Evolutionary conservation across 441 rosid species (phyloP).

Genomic region (Viola pubescens): DNA sequence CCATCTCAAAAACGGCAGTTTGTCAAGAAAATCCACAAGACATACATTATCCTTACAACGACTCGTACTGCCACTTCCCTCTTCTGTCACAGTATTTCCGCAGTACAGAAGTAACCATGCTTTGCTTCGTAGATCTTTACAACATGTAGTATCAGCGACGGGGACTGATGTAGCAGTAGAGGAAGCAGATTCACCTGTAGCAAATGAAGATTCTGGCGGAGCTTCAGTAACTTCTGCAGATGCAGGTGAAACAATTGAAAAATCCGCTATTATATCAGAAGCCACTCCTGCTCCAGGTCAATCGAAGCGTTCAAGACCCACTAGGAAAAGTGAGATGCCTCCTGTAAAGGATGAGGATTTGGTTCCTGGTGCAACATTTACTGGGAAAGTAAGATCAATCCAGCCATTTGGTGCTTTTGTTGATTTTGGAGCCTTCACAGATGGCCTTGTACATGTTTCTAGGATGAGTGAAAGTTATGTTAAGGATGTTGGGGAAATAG

Average conservation of each 20-base stretch:
- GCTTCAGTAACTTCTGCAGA: constrained; percentile 31
- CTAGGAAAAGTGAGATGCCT: constrained; percentile 81
- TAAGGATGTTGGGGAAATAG: constrained; percentile 76
- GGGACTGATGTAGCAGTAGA: constrained; percentile 67
- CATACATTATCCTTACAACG: constrained; percentile 27
- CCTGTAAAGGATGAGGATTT: constrained; percentile 54
- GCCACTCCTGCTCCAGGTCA: constrained; percentile 34
- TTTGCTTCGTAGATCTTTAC: constrained; percentile 29
- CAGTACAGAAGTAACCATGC: constrained; percentile 28
- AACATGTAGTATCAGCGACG: constrained; percentile 35
- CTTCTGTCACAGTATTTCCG: constrained; percentile 49
- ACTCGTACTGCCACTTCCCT: constrained; percentile 38
- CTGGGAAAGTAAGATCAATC: constrained; percentile 82
- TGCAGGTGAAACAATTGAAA: constrained; percentile 27
- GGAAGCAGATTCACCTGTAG: constrained; percentile 48
- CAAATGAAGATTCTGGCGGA: constrained; percentile 30
- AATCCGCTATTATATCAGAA: constrained; percentile 22
- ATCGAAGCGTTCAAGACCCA: constrained; percentile 40
- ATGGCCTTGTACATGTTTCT: constrained; percentile 92
- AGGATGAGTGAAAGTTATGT: constrained; percentile 69
- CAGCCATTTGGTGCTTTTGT: constrained; percentile 96
- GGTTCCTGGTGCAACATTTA: constrained; percentile 66
- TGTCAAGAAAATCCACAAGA: constrained; percentile 38
- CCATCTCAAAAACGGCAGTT: constrained; percentile 38
- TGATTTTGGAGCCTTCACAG: constrained; percentile 88